phyloP scores from a whole-genome alignment of 495 filamentous ascomycete species.

The Tuber melanosporum region DNA sequence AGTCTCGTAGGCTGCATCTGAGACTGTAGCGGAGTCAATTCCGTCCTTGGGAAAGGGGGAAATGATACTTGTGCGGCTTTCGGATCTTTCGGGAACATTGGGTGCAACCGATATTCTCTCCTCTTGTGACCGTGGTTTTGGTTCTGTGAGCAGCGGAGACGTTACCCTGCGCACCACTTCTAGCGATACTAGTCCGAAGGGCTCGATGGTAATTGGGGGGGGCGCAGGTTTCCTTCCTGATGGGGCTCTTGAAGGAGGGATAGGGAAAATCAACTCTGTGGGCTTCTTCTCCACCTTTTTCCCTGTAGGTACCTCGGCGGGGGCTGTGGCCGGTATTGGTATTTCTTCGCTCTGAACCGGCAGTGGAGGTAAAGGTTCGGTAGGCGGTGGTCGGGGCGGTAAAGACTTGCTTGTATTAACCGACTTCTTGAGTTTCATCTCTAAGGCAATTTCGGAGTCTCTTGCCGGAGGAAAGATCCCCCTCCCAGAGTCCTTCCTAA shows the following conservation, averaged over 20 bases:
- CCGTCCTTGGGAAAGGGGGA: background rate
- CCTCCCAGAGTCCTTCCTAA: constrained; percentile 16
- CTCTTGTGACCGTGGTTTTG: background rate
- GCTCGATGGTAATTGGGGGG: constrained; percentile 20
- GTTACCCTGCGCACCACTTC: constrained; percentile 14
- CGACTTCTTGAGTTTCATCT: constrained; percentile 28
- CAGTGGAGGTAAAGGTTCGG: background rate
- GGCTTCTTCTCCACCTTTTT: constrained; percentile 8
- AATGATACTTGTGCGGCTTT: constrained; percentile 12
- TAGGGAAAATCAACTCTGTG: constrained; percentile 22
- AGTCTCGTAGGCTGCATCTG: constrained; percentile 22
- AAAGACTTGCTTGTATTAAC: constrained; percentile 6
- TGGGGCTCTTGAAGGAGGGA: constrained; percentile 13
- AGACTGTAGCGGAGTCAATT: background rate
- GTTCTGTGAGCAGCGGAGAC: background rate
- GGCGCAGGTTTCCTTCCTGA: constrained; percentile 18
- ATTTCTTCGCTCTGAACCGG: constrained; percentile 3
- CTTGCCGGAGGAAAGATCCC: constrained; percentile 32
- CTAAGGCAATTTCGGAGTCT: constrained; percentile 20
- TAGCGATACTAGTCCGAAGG: constrained; percentile 11
- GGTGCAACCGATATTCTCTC: background rate
- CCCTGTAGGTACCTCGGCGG: background rate
- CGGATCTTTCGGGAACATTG: constrained; percentile 11
- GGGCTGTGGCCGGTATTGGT: background rate
- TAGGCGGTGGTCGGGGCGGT: background rate